Percentiles rank a stretch among this genome's conserved stretches.
These are phyloP conservation scores for Flaveria sonorensis DNA, from an alignment of 129 eudicot species.

Conservation along the genomic window DNA sequence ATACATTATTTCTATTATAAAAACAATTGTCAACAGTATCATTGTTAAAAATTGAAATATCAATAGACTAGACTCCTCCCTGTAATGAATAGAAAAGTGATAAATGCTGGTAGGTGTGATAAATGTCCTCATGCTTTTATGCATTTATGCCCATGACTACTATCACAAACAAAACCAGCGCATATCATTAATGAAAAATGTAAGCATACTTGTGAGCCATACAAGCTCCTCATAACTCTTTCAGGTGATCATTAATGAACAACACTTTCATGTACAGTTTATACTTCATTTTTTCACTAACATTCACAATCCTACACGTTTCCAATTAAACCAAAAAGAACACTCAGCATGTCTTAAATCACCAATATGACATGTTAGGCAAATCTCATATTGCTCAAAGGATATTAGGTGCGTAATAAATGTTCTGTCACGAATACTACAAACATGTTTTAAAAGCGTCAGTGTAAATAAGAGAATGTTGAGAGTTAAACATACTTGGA, in stretches of 20 bases:
- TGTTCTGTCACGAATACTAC: not conserved
- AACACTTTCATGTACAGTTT: conserved; percentile 17
- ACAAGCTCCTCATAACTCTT: conserved; percentile 30
- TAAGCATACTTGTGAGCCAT: conserved; percentile 32
- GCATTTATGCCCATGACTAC: conserved; percentile 24
- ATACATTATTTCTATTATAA: no score
- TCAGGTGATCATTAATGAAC: conserved; percentile 33
- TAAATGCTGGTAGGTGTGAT: conserved; percentile 21
- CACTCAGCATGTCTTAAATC: not conserved
- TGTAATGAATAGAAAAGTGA: not conserved
- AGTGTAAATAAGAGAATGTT: not conserved
- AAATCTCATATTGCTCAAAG: not conserved
- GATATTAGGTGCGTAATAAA: not conserved
- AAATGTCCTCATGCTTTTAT: conserved; percentile 18
- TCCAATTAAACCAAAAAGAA: not conserved
- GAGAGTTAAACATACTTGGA: not conserved
- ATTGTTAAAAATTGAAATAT: not conserved
- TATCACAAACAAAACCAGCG: conserved; percentile 35
- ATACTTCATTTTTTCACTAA: not conserved
- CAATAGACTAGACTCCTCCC: not conserved
- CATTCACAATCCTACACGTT: not conserved
- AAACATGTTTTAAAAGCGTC: not conserved
- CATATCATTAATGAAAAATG: conserved; percentile 8
- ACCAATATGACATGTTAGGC: not conserved
- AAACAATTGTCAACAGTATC: no score